Evolutionary conservation across 257 asterid species (phyloP), one percentile per base, ranked within the genome.

Genomic region (Plantago major): DNA sequence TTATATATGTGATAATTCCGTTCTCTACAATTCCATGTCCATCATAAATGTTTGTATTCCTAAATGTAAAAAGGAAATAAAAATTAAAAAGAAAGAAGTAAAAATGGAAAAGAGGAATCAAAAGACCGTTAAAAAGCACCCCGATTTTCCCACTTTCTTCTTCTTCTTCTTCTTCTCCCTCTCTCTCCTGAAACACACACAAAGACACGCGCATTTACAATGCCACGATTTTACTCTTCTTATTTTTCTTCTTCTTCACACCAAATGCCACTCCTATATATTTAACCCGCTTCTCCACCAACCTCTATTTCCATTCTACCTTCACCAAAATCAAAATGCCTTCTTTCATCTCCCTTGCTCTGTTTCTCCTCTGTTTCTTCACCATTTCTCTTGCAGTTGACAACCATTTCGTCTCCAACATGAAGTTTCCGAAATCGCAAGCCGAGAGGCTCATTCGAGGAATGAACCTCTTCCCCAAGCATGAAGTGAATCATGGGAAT

Each of bases 391-490:
- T 57, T 43, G 53, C 61, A 12, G 68, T 40, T 7, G 51, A 49
- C 48, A 42, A 7, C 44, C 37, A 45, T 67, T 42, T 42, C 46
- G 43, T 58, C 14, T 43, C 63, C 56, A 28, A 56, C 6, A 53
- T 55, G 49, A 55, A 37, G 19, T 56, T 56, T 49, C 64, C 71
- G 7, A 58, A 42, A 42, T 42, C 50, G 42, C 70, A 57, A 47
- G 70, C 70, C 0, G 65, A 70, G 50, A 26, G 55, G 10, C 54
- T 70, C 14, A 70, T 70, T 53, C 40, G 65, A 64, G 69, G 42
- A 1, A 40, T 63, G 60, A 70, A 70, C 50, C 58, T 70, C 28
- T 70, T 63, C 16, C 74, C 74, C 7, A 48, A 70, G 64, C 74
- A 63, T 42, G 70, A 58, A 3, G 18, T 42, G 10, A 70, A 70